Evolutionary conservation across 2,329 filamentous ascomycete species (phyloP).

Genomic region (Talaromyces sp.): DNA sequence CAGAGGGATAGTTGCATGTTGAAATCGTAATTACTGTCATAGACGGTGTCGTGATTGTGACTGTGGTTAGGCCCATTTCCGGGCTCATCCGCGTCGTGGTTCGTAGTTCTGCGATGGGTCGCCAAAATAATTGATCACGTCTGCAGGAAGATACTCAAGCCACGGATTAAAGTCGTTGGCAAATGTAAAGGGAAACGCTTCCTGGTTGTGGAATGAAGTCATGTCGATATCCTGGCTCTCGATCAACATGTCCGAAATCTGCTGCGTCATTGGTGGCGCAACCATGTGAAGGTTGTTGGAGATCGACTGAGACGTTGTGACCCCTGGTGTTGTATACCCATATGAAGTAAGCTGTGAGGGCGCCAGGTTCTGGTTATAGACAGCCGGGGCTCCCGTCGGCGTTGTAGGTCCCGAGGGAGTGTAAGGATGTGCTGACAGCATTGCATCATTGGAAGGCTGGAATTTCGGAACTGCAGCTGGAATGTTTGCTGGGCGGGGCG

Average conservation of each 20-base stretch:
- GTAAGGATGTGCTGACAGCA: background rate
- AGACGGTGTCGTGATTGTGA: background rate
- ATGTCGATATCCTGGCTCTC: conserved; percentile 75
- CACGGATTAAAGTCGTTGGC: conserved; percentile 64
- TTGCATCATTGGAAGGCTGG: background rate
- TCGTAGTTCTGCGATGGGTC: conserved; percentile 22
- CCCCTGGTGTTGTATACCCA: background rate
- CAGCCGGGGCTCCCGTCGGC: background rate
- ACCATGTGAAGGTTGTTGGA: background rate
- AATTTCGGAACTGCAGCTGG: conserved; percentile 2
- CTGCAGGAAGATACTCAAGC: conserved; percentile 67
- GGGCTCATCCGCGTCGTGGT: background rate
- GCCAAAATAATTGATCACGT: conserved; percentile 52
- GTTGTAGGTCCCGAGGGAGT: background rate
- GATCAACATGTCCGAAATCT: conserved; percentile 55
- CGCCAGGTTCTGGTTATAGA: conserved; percentile 1
- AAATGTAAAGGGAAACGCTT: conserved; percentile 33
- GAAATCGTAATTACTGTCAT: background rate
- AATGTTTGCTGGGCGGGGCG: background rate
- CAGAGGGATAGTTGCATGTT: background rate
- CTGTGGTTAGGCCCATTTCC: background rate
- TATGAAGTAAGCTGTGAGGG: conserved; percentile 3
- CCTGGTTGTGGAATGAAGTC: conserved; percentile 48
- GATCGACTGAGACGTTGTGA: background rate
- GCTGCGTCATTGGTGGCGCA: conserved; percentile 11